Percentiles rank a stretch among this genome's conserved stretches.
Conservation (phyloP, 305 asterid genomes). For the Plantago lanceolata region DNA sequence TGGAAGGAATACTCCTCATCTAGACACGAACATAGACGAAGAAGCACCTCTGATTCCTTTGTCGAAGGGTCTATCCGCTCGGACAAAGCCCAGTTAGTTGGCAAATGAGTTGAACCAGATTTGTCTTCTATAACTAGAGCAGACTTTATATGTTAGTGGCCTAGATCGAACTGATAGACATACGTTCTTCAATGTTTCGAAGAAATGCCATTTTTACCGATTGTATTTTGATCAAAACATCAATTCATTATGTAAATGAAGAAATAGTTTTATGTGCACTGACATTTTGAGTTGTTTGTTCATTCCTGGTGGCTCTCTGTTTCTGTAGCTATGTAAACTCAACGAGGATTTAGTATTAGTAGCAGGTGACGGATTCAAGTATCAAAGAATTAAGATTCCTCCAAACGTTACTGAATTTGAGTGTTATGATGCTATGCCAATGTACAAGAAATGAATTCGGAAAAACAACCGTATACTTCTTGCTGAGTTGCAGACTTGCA, state of each 20-base stretch:
- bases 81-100: slow-evolving; percentile 45
- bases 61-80: slow-evolving; percentile 40
- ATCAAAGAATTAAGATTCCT: too few species aligned
- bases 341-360: too few species aligned
- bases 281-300: slow-evolving; percentile 3
- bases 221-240: slow-evolving; percentile 21
- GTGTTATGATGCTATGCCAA: too few species aligned
- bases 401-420: too few species aligned
- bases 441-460: too few species aligned
- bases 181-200: slow-evolving; percentile 4
- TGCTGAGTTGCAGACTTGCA: too few species aligned
- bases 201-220: slow-evolving; percentile 17
- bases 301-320: not conserved
- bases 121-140: slow-evolving; percentile 24
- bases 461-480: too few species aligned
- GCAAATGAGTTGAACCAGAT: not conserved
- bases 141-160: slow-evolving; percentile 23
- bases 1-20: slow-evolving; percentile 34
- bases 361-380: too few species aligned
- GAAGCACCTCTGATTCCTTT: slow-evolving; percentile 47
- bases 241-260: slow-evolving; percentile 22
- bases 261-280: slow-evolving; percentile 26
- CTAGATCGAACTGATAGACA: slow-evolving; percentile 25
- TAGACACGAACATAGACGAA: slow-evolving; percentile 38
- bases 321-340: too few species aligned